A percentile compares a stretch with the other conserved stretches of the same genome.
These are phyloP conservation scores for Discostella stelligeroides DNA, from an alignment of 108 stramenopile species.

Conservation along the genomic window DNA sequence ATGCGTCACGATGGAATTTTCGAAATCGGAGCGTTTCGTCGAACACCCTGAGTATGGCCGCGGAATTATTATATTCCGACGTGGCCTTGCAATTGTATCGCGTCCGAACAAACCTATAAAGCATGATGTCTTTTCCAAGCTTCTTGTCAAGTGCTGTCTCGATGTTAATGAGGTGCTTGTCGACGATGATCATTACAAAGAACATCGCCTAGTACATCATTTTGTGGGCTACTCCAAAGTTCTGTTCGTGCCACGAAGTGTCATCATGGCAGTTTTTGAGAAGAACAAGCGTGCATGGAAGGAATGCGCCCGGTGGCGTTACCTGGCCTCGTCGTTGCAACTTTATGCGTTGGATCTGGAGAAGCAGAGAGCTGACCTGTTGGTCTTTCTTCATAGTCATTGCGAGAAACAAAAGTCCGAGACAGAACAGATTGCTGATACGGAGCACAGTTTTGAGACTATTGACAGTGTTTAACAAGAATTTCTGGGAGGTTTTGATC, in stretches of 20 bases:
- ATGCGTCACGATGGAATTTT: constrained; percentile 45
- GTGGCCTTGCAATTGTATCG: constrained; percentile 26
- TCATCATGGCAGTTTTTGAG: constrained; percentile 32
- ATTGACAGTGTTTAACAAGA: no score
- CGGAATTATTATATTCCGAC: constrained; percentile 33
- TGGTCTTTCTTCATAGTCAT: no score
- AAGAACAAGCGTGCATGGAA: constrained; percentile 48
- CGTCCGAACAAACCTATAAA: no score
- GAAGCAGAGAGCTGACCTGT: no score
- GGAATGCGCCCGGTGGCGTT: constrained; percentile 50
- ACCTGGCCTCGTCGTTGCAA: no score
- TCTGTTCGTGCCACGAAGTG: constrained; percentile 39
- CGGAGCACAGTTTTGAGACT: no score
- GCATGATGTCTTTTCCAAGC: neutral
- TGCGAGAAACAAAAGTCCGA: no score
- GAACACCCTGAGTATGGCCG: constrained; percentile 39
- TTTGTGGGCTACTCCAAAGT: constrained; percentile 45
- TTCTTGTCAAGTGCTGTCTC: neutral
- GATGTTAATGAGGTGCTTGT: constrained; percentile 46
- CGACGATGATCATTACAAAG: constrained; percentile 38
- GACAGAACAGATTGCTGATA: no score
- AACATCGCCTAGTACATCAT: constrained; percentile 31
- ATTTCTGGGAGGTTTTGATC: no score
- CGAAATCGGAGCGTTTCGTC: constrained; percentile 30
- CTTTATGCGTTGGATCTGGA: no score